Evolutionary conservation across 78 protist genomes (phyloP), one percentile per base, ranked within the genome.

Genomic region (Monosiga brevicollis): DNA sequence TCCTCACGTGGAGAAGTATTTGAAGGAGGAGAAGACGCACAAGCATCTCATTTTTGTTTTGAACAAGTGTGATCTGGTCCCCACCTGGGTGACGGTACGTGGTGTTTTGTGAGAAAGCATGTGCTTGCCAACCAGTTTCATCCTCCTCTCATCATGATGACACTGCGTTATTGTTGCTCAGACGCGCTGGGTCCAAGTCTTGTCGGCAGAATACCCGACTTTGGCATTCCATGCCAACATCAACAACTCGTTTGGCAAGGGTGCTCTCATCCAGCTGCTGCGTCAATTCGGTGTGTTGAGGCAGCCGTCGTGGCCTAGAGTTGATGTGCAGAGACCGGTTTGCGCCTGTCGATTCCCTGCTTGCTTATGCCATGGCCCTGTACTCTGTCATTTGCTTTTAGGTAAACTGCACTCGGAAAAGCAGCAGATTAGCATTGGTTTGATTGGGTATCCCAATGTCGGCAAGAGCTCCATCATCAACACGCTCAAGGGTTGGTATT

Each of bases 11-110:
- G 95, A 93, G 78, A 34, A 89, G 73, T 78, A 79, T 76, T 34
- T 93, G 73, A 82, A 84, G 80, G 80, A 80, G 82, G 90, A 96
- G 73, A 80, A 84, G 72, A 83, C 82, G 70, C 99, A 97, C 95
- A 97, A 97, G 87, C 99, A 98, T 83, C 80, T 98, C n/a, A 84
- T 98, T 29, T 88, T 98, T 37, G 81, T 98, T n/a, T 87, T 98
- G 49, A 98, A 98, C 96, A 98, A 98, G 90, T 94, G 97, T 80
- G 99, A 98, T 82, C 88, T 98, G 20, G 97, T 98, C 9, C 99
- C 99, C 29, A 90, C 96, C 3, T 94, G 97, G 97, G 95, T 86
- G 24, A 97, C 99, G 36, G 88, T 25, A 1, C 74, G 35, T 32
- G 11, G 74, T 32, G 6, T 22, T 70, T 32, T 9, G n/a, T n/a